Evolutionary conservation across 768 basidiomycete genomes (phyloP), one percentile per base, ranked within the genome.

Genomic region (Mycena alexandri): DNA sequence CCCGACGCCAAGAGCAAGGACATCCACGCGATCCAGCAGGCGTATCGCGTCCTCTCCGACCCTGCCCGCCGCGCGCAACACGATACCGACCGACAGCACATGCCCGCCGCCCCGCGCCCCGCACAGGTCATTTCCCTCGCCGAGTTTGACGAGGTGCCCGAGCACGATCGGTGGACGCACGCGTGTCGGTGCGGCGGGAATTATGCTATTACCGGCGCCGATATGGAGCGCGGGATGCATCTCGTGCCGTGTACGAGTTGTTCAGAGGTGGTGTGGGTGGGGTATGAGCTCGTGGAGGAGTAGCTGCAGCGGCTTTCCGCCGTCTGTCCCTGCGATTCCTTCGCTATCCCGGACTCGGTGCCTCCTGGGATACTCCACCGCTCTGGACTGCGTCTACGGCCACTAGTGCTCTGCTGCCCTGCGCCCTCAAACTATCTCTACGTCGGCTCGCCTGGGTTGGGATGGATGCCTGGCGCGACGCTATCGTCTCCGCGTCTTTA

Each of bases 251-350:
- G 94, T 70, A 85, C 79, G 61, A 86, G 87, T 59, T 95, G 93
- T 75, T 95, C 94, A 17, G 94, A 95, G 77, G 88, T 87, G 11
- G 81, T 95, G 1, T 95, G 93, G 92, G 91, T 89, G n/a, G 93
- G 94, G 1, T 95, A 93, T 72, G 90, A 95, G 77, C 73, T 85
- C 14, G 80, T 75, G 21, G 81, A 82, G 46, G 81, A 79, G n/a
- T 24, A 29, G 47, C 21, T 48, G 10, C 21, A 9, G 13, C 47
- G 13, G 24, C n/a, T 22, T 2, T 46, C 9, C n/a, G 44, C 44
- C 29, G 29, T 6, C 29, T 6, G 29, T n/a, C 44, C 44, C 21
- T 38, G 38, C 11, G 10, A 14, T 38, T 38, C 14, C 29, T 3
- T 6, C 29, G 29, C 29, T 29, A 29, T n/a, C n/a, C n/a, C n/a